Conservation (phyloP, 1,284 basidiomycete species). For the Trametes pubescens region DNA sequence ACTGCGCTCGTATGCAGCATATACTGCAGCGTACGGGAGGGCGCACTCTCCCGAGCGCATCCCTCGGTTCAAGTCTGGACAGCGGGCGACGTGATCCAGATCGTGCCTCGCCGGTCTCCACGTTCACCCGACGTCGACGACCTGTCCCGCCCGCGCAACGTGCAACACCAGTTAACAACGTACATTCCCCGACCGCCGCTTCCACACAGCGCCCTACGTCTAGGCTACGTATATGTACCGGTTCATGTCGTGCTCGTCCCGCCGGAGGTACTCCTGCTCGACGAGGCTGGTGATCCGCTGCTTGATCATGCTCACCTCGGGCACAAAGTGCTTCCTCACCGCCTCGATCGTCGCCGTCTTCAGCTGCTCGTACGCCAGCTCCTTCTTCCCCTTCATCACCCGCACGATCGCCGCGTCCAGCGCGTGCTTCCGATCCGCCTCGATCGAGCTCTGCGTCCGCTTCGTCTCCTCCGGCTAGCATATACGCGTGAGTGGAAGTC, state of each 20-base stretch:
- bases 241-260: conserved; percentile 76
- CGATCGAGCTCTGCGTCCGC: conserved; percentile 84
- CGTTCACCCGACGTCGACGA: neutral
- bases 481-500: conserved; percentile 7
- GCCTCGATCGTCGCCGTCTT: conserved; percentile 82
- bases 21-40: neutral
- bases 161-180: neutral
- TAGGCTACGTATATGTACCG: conserved; percentile 83
- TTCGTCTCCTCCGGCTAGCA: conserved; percentile 85
- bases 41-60: neutral
- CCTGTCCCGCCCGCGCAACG: neutral
- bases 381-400: conserved; percentile 93
- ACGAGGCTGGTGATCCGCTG: conserved; percentile 83
- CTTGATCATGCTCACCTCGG: conserved; percentile 83
- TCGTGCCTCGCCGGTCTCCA: neutral
- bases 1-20: neutral
- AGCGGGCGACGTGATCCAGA: conserved; percentile 15
- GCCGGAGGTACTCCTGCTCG: conserved; percentile 85
- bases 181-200: neutral
- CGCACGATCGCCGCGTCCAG: conserved; percentile 95
- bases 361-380: conserved; percentile 78
- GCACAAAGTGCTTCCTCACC: conserved; percentile 82
- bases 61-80: neutral
- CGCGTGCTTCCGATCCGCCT: conserved; percentile 86
- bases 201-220: neutral